These are phyloP conservation scores for Sedum album DNA, from an alignment of 164 flowering plant genomes.

Conservation along the genomic window DNA sequence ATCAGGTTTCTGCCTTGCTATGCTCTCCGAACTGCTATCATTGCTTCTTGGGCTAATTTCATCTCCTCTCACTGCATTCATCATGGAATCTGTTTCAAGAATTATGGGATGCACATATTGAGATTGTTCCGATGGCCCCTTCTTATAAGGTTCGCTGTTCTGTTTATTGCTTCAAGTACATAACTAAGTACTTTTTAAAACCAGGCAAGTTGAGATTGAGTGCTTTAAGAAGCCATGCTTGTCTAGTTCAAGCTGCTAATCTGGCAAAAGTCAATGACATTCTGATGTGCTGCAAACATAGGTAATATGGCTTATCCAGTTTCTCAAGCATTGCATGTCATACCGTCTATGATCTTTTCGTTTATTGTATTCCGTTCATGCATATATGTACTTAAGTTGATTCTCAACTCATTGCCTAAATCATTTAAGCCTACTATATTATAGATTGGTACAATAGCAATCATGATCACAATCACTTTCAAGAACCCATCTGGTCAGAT, in stretches of 20 bases:
- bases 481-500: not conserved
- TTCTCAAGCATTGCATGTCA: not conserved
- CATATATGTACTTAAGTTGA: not conserved
- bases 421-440: not conserved
- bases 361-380: not conserved
- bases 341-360: not conserved
- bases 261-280: not conserved
- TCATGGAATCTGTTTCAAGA: too few species aligned
- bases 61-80: not conserved
- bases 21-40: not conserved
- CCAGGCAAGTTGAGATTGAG: not conserved
- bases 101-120: too few species aligned
- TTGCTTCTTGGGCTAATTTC: not conserved
- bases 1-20: constrained; percentile 13
- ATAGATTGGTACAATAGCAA: not conserved
- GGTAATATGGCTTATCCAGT: not conserved
- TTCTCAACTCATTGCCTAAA: not conserved
- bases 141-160: too few species aligned
- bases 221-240: not conserved
- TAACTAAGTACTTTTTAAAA: too few species aligned
- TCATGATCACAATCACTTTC: not conserved
- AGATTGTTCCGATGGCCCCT: too few species aligned
- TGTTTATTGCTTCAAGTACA: too few species aligned
- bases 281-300: not conserved
- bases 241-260: not conserved